Percentiles rank a stretch among this genome's conserved stretches.
phyloP scores from a whole-genome alignment of 805 yeast species.

The Schizosaccharomyces octosporus region DNA sequence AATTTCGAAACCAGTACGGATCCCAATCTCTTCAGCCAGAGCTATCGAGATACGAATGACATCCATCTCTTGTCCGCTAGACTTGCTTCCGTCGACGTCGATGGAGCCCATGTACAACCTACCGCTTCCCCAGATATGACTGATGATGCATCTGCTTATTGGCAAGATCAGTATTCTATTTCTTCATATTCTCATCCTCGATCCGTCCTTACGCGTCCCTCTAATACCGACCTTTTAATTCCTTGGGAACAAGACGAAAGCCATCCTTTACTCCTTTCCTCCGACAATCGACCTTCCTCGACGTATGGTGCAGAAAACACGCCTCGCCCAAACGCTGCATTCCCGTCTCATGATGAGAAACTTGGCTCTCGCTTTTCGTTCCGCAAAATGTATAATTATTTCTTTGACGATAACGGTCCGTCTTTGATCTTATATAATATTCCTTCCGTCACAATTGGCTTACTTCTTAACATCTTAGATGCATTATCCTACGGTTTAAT shows the following conservation, averaged over 20 bases:
- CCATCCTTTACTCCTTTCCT: too few relatives aligned
- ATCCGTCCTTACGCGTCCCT: too few relatives aligned
- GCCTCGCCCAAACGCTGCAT: too few relatives aligned
- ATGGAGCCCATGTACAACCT: slow-evolving; percentile 6
- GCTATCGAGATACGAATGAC: neutral
- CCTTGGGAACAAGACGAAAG: neutral
- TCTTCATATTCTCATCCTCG: too few relatives aligned
- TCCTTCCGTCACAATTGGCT: slow-evolving; percentile 73
- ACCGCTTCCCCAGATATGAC: slow-evolving; percentile 6
- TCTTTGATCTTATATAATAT: slow-evolving; percentile 11
- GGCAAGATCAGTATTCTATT: too few relatives aligned
- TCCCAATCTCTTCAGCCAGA: neutral
- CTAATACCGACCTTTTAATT: neutral
- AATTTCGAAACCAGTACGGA: neutral
- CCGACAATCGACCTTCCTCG: too few relatives aligned
- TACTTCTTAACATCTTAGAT: slow-evolving; percentile 65
- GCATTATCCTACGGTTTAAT: slow-evolving; percentile 95
- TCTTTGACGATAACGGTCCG: neutral
- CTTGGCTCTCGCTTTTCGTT: neutral
- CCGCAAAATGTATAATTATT: neutral
- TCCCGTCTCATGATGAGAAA: neutral
- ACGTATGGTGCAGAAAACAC: too few relatives aligned
- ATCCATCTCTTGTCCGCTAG: slow-evolving; percentile 4
- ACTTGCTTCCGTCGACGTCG: slow-evolving; percentile 6
- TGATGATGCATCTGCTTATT: slow-evolving; percentile 5